Conservation (phyloP, 148 eudicot genomes). For the Cornus suecica region DNA sequence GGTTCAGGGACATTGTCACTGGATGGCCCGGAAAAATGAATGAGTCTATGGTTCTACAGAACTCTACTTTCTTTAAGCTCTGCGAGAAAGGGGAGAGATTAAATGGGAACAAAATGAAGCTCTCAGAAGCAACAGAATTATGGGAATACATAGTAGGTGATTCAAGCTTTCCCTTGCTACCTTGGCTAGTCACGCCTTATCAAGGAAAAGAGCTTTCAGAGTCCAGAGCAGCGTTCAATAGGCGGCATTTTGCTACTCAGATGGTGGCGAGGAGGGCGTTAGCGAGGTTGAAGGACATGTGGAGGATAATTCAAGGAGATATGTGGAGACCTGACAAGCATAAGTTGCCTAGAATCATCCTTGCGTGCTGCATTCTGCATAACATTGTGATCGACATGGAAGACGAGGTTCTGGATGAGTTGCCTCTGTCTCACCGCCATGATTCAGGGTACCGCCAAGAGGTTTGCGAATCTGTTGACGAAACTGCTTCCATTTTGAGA, state of each 20-base stretch:
- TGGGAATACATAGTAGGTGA: conserved; percentile 74
- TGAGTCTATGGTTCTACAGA: conserved; percentile 50
- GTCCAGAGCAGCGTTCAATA: conserved; percentile 48
- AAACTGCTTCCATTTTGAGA: conserved; percentile 43
- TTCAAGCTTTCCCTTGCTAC: conserved; percentile 57
- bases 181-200: conserved; percentile 82
- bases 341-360: conserved; percentile 74
- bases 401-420: conserved; percentile 52
- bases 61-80: conserved; percentile 48
- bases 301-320: conserved; percentile 73
- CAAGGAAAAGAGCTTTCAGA: conserved; percentile 45
- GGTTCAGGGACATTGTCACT: conserved; percentile 65
- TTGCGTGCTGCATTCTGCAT: conserved; percentile 83
- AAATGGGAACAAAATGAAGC: conserved; percentile 35
- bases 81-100: conserved; percentile 68
- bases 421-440: conserved; percentile 44
- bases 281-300: conserved; percentile 65
- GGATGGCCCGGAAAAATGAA: conserved; percentile 88
- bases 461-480: conserved; percentile 55
- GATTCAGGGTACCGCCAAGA: conserved; percentile 59
- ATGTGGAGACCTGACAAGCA: conserved; percentile 95
- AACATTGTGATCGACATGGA: conserved; percentile 84
- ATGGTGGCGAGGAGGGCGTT: conserved; percentile 67
- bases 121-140: conserved; percentile 44
- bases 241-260: conserved; percentile 55